phyloP scores from a whole-genome alignment of 305 asterid species.

The Fraxinus paxiana region DNA sequence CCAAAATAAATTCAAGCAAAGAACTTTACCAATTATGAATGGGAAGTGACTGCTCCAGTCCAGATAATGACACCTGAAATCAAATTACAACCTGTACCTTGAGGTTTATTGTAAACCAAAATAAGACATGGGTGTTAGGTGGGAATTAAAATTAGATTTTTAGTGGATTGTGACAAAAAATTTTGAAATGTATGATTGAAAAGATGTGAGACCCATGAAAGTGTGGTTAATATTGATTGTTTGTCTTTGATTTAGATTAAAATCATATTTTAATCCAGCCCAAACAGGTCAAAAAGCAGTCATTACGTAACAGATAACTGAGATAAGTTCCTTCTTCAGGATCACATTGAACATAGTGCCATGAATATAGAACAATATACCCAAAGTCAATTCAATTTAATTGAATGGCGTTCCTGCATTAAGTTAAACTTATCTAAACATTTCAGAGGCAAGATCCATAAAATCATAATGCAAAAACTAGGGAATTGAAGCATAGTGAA shows the following conservation, averaged over 20 bases:
- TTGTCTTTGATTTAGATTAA: too few relatives aligned
- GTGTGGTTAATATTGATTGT: too few relatives aligned
- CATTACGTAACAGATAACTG: neutral
- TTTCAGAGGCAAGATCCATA: neutral
- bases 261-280: too few relatives aligned
- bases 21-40: neutral
- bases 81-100: neutral
- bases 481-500: neutral
- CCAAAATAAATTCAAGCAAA: neutral
- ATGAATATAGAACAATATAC: neutral
- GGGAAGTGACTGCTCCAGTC: neutral
- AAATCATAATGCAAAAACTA: neutral
- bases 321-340: neutral
- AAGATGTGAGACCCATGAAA: too few relatives aligned
- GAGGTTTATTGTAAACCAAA: neutral
- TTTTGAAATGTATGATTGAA: too few relatives aligned
- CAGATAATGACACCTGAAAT: neutral
- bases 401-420: neutral
- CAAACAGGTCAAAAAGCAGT: neutral
- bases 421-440: neutral
- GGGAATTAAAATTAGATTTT: too few relatives aligned
- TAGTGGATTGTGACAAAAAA: too few relatives aligned
- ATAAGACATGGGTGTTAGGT: neutral
- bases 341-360: neutral
- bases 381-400: neutral